Conservation (phyloP, 2,329 filamentous ascomycete species). For the Nemania sp. region DNA sequence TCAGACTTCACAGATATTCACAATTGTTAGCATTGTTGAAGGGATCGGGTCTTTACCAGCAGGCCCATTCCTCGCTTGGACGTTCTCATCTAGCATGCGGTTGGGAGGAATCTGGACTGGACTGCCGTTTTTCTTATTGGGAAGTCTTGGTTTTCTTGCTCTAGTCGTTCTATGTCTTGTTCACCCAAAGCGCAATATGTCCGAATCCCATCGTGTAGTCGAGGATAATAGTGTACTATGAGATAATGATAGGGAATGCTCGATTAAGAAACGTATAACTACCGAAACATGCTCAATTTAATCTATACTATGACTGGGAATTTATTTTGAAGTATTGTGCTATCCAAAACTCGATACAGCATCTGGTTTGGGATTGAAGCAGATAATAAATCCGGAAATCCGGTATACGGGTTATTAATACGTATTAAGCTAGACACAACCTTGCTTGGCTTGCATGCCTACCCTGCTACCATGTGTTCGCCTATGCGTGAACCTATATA, state of each 20-base stretch:
- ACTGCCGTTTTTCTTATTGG: constrained; percentile 40
- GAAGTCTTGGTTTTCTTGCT: constrained; percentile 6
- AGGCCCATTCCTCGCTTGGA: constrained; percentile 46
- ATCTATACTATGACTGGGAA: too few relatives aligned
- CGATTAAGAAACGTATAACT: background rate
- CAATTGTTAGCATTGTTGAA: constrained; percentile 48
- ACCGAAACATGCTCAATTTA: too few relatives aligned
- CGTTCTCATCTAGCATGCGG: constrained; percentile 45
- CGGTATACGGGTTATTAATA: too few relatives aligned
- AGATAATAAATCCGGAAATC: too few relatives aligned
- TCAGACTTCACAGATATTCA: constrained; percentile 43
- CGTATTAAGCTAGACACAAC: too few relatives aligned
- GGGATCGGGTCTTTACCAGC: constrained; percentile 43
- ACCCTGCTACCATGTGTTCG: too few relatives aligned
- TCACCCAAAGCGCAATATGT: background rate
- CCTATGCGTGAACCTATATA: too few relatives aligned
- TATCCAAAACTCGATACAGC: background rate
- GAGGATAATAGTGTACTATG: background rate
- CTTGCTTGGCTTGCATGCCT: too few relatives aligned
- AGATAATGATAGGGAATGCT: background rate
- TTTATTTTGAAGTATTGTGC: too few relatives aligned
- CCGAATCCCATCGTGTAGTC: background rate
- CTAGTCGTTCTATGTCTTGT: constrained; percentile 12
- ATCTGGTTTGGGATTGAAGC: background rate
- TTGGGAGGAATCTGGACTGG: constrained; percentile 45